Evolutionary conservation across 108 stramenopile species (phyloP), one percentile per base, ranked within the genome.

Genomic region (Nitzschia sp.): DNA sequence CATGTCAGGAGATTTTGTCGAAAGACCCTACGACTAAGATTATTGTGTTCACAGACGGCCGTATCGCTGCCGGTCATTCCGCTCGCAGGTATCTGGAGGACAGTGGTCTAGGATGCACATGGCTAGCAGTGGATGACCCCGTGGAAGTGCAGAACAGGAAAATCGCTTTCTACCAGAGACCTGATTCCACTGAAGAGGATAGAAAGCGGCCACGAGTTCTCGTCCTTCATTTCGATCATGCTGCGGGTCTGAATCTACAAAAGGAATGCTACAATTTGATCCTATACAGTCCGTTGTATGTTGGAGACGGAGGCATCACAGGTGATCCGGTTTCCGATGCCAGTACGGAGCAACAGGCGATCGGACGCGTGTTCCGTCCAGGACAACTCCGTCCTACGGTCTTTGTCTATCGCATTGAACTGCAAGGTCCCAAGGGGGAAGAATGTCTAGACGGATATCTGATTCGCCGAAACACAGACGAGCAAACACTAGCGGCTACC

Each of bases 241-340:
- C 84, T 2, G 89, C 86, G 2, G 89, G 89, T 17, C 59, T 84
- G 50, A 90, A 90, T 58, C 66, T 90, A 15, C 86, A 90, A 79
- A 56, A 71, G n/a, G 89, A 80, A 32, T 87, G 89, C 54, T 59
- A 87, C 73, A 82, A 90, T 63, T 17, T 90, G 25, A 84, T 90
- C 62, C 57, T 90, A 44, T 90, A 77, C 66, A 60, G 71, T 34
- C 89, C 89, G 28, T 55, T 87, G 17, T 90, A 87, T 56, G 54
- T 74, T 19, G 84, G 83, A 22, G 58, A 81, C 23, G 82, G 82
- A 11, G 88, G 80, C 35, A 70, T 69, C 0, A 75, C 69, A 19
- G 64, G 70, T 30, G 84, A 85, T 58, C 69, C 79, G 17, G 84
- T 90, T 1, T 58, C 73, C 1, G 89, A 90, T 64, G 79, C 75